A percentile compares a stretch with the other conserved stretches of the same genome.
These are phyloP conservation scores for Copromyces sp. DNA, from an alignment of 495 filamentous ascomycete species.

Conservation along the genomic window DNA sequence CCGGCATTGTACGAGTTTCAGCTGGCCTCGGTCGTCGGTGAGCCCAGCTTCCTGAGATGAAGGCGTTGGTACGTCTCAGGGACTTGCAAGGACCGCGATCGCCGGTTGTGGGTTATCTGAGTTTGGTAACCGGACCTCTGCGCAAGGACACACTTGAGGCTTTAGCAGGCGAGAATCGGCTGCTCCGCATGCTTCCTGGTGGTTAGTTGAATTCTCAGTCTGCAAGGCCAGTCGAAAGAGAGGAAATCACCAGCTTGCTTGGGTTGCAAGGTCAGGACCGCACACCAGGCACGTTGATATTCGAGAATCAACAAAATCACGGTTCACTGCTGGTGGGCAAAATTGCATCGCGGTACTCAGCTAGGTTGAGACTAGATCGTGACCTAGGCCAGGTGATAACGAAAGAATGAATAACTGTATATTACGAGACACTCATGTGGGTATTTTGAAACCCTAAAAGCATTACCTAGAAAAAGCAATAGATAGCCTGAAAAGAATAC, in stretches of 20 bases:
- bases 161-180: background rate
- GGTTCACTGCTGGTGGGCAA: background rate
- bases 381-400: background rate
- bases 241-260: background rate
- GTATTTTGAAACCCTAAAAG: background rate
- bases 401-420: background rate
- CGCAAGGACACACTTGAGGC: background rate
- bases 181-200: background rate
- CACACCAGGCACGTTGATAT: background rate
- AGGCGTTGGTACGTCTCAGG: background rate
- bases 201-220: background rate
- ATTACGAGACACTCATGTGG: background rate
- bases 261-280: background rate
- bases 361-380: background rate
- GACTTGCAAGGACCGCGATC: background rate
- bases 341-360: background rate
- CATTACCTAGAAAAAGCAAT: background rate
- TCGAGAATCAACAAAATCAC: background rate
- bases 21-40: background rate
- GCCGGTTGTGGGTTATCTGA: background rate
- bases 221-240: background rate
- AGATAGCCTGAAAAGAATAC: background rate
- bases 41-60: background rate
- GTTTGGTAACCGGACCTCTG: background rate
- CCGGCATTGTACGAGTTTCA: background rate